A percentile compares a stretch with the other conserved stretches of the same genome.
Conservation (phyloP, 495 filamentous ascomycete genomes). For the Aspergillus conjunctus region DNA sequence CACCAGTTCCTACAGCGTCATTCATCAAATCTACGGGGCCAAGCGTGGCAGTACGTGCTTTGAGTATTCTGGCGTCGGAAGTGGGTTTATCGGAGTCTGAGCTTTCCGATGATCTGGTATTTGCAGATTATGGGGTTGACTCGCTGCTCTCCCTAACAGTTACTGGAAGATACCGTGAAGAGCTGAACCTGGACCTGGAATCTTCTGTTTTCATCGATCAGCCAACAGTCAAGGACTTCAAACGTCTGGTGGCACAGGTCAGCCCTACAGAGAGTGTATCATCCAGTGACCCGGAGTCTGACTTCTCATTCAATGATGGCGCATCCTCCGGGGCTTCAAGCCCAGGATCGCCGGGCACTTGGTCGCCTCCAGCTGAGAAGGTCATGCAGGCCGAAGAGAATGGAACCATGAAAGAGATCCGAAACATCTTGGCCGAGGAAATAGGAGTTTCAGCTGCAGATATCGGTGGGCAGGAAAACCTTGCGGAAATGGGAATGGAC, state of each 20-base stretch:
- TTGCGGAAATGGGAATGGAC: conserved; percentile 54
- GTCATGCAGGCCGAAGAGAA: conserved; percentile 45
- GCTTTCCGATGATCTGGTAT: conserved; percentile 53
- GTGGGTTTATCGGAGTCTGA: conserved; percentile 64
- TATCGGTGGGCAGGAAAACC: conserved; percentile 48
- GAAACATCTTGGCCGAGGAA: conserved; percentile 64
- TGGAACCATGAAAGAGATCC: conserved; percentile 49
- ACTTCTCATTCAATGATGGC: conserved; percentile 33
- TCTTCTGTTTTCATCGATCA: conserved; percentile 62
- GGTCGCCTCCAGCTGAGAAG: conserved; percentile 40
- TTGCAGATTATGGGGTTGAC: conserved; percentile 56
- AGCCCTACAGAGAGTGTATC: conserved; percentile 39
- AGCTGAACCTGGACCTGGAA: conserved; percentile 50
- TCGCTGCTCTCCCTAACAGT: conserved; percentile 55
- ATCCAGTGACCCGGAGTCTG: conserved; percentile 36
- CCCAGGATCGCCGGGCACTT: conserved; percentile 37
- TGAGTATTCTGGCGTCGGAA: conserved; percentile 67
- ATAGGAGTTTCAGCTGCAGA: conserved; percentile 68
- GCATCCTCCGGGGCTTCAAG: conserved; percentile 39
- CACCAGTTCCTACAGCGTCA: conserved; percentile 32
- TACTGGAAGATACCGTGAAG: conserved; percentile 50
- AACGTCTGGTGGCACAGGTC: conserved; percentile 53
- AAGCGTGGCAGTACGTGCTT: conserved; percentile 43
- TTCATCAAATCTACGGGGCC: conserved; percentile 28
- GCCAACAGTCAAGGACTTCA: conserved; percentile 62